phyloP scores from a whole-genome alignment of 768 basidiomycete species.

The Auricularia heimuer region DNA sequence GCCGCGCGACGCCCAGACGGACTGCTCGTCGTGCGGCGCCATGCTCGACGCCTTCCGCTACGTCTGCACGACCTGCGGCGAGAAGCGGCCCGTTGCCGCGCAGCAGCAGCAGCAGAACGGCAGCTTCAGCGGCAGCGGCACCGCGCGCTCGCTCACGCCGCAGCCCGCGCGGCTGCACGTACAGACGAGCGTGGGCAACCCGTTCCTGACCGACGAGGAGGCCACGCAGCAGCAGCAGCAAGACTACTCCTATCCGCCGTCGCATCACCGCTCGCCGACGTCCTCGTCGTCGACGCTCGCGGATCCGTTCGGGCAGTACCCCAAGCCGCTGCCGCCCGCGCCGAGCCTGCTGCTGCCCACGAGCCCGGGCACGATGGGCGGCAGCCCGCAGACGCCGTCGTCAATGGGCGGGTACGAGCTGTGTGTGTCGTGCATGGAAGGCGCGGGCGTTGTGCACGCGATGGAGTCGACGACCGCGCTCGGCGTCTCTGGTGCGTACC shows the following conservation, averaged over 20 bases:
- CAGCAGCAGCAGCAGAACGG: neutral
- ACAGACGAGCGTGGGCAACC: conserved; percentile 2
- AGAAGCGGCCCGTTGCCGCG: conserved; percentile 41
- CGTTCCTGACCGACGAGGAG: neutral
- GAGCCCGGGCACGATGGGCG: neutral
- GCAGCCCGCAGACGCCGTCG: conserved; percentile 1
- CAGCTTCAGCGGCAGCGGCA: neutral
- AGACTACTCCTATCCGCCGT: neutral
- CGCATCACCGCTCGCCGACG: neutral
- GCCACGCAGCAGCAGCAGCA: neutral
- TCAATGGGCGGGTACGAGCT: conserved; percentile 61
- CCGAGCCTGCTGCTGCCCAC: neutral
- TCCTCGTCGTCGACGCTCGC: neutral
- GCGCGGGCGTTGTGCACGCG: conserved; percentile 69
- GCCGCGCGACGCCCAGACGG: conserved; percentile 55
- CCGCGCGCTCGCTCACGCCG: conserved; percentile 5
- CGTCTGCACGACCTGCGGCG: conserved; percentile 81
- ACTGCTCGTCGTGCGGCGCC: conserved; percentile 74
- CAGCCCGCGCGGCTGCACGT: neutral
- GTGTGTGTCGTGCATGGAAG: conserved; percentile 70
- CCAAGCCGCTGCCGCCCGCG: neutral
- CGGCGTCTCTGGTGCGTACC: conserved; percentile 28
- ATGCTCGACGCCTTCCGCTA: conserved; percentile 78
- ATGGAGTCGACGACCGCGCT: conserved; percentile 46
- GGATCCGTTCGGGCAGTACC: neutral